Conservation (phyloP, 2,329 filamentous ascomycete genomes). For the Stemphylium lycopersici region DNA sequence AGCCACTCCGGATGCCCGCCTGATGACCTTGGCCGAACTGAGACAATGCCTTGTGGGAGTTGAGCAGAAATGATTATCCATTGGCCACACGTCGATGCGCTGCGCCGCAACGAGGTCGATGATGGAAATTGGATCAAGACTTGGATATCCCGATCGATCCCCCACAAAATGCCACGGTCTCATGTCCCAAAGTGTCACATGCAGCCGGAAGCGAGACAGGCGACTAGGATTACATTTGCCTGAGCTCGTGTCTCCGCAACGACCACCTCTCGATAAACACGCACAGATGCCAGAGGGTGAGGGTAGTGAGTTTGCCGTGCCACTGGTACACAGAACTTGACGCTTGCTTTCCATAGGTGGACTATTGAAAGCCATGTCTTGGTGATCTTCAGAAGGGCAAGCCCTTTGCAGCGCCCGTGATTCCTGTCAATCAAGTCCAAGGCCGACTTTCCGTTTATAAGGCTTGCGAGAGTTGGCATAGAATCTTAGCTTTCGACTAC, state of each 20-base stretch:
- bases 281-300: neutral
- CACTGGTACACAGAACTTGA: neutral
- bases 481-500: no score
- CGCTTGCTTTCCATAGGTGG: neutral
- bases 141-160: slow-evolving; percentile 27
- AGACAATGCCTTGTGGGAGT: neutral
- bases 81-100: neutral
- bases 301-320: slow-evolving; percentile 1
- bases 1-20: neutral
- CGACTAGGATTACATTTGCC: slow-evolving; percentile 7
- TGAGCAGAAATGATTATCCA: neutral
- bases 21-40: slow-evolving; percentile 1
- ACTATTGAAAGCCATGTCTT: neutral
- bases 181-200: slow-evolving; percentile 24
- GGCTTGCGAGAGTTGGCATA: no score
- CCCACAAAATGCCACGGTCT: slow-evolving; percentile 30
- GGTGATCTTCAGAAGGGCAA: neutral
- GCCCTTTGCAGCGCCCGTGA: no score
- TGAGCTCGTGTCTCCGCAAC: slow-evolving; percentile 5
- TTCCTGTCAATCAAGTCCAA: neutral
- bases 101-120: neutral
- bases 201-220: slow-evolving; percentile 25
- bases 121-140: neutral
- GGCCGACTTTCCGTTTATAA: neutral
- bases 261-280: slow-evolving; percentile 2